Evolutionary conservation across 306 rosid species (phyloP), one percentile per base, ranked within the genome.

Genomic region (Sicyos edulis): DNA sequence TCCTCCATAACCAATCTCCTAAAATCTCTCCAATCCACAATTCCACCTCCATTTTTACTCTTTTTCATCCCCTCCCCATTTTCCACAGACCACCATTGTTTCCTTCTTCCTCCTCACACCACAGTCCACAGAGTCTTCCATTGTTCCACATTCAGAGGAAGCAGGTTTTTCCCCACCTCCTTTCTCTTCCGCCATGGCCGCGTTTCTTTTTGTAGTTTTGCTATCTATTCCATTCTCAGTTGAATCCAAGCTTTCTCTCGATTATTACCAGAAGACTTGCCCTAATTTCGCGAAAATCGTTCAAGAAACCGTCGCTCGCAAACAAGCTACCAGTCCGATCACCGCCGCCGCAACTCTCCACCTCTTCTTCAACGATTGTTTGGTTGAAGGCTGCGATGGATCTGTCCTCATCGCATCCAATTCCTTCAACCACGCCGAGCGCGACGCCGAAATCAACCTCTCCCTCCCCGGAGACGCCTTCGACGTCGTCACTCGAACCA

Each of bases 351-450:
- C 85, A 8, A 70, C 83, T 12, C 56, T 85, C 6, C 83, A 86
- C 9, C 76, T 85, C 65, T 83, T 85, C 75, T 61, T 78, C 78
- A 86, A 76, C 47, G 89, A 85, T 67, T 85, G 86, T 57, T 58
- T 85, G 77, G 82, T 82, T 3, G 83, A 72, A 8, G 89, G 89
- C 13, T 82, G 89, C 54, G 89, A 85, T 50, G 86, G 78, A 13
- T 85, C 89, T 0, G 66, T 78, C 15, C 75, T 85, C 24, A 22
- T 85, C 45, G 11, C 86, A 11, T 71, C 86, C 60, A 80, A 85
- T 47, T 6, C 62, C 12, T 69, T 78, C 78, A 80, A 80, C 55
- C 50, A n/a, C 49, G 80, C 89, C 10, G 89, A 85, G 70, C 79
- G 87, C 1, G 85, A 80, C 1, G 70, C 85, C 15, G 87, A 86